Evolutionary conservation across 148 eudicot genomes (phyloP).

Genomic region (Tetragonia tetragonoides): DNA sequence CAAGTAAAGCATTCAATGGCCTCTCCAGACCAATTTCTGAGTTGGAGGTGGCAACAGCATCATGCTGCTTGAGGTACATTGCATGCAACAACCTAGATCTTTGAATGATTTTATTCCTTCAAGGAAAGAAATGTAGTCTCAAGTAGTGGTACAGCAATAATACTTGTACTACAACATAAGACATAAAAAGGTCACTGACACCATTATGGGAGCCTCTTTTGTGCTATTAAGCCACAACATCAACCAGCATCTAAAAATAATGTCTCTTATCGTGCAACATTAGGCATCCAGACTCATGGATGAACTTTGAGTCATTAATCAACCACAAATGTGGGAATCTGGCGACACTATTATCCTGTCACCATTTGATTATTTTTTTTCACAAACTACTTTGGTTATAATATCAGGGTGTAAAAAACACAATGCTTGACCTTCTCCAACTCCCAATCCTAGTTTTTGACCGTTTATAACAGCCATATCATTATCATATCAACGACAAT

Average conservation of each 20-base stretch:
- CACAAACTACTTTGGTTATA: not conserved
- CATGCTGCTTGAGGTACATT: constrained; percentile 40
- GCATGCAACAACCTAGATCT: constrained; percentile 45
- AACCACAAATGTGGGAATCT: not conserved
- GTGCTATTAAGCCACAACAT: not conserved
- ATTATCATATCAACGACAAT: too few relatives aligned
- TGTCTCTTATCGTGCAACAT: not conserved
- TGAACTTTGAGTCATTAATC: not conserved
- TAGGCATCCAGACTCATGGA: not conserved
- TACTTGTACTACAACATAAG: not conserved
- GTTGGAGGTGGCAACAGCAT: constrained; percentile 20
- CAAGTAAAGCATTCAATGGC: constrained; percentile 38
- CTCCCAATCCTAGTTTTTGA: too few relatives aligned
- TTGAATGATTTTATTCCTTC: constrained; percentile 48
- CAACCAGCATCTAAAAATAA: not conserved
- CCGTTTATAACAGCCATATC: too few relatives aligned
- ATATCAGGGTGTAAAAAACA: not conserved
- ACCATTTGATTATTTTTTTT: not conserved
- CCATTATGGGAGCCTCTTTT: not conserved
- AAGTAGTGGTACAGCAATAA: constrained; percentile 4
- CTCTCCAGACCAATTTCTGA: constrained; percentile 23
- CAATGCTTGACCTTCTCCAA: too few relatives aligned
- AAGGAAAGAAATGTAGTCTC: constrained; percentile 12
- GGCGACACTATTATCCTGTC: not conserved
- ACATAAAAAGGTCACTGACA: not conserved